A percentile compares a stretch with the other conserved stretches of the same genome.
phyloP scores from a whole-genome alignment of 2,329 filamentous ascomycete genomes.

The Fusarium napiforme region DNA sequence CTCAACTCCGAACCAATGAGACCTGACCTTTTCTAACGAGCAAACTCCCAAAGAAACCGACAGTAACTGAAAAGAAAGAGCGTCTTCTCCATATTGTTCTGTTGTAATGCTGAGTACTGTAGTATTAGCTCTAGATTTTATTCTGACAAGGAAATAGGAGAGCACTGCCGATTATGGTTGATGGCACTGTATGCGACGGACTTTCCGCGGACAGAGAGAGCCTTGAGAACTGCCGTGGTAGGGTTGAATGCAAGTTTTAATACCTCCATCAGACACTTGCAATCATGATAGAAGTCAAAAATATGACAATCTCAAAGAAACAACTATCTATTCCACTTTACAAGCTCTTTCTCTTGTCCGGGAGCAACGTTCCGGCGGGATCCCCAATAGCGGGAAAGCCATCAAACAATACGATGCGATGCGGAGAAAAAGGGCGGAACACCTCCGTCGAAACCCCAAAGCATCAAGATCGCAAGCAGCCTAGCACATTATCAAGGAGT shows the following conservation, averaged over 20 bases:
- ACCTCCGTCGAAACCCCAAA: slow-evolving; percentile 11
- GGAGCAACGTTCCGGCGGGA: slow-evolving; percentile 4
- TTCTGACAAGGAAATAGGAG: not conserved
- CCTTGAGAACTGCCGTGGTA: not conserved
- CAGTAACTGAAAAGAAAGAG: not conserved
- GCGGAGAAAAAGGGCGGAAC: slow-evolving; percentile 24
- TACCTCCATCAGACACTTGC: not conserved
- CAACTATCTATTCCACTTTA: not conserved
- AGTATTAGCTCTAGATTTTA: not conserved
- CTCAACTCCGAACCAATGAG: slow-evolving; percentile 10
- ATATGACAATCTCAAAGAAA: not conserved
- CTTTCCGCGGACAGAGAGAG: not conserved
- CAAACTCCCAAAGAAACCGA: not conserved
- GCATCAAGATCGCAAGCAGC: not conserved
- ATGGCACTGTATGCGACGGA: not conserved
- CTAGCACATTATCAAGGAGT: slow-evolving; percentile 7
- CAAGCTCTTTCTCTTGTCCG: not conserved
- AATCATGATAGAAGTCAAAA: not conserved
- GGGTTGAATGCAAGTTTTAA: not conserved
- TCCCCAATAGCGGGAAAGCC: not conserved
- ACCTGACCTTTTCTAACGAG: not conserved
- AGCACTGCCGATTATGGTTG: not conserved
- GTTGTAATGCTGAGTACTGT: not conserved
- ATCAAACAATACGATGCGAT: slow-evolving; percentile 4
- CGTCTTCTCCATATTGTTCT: not conserved